Base-by-base conservation (phyloP, 1,284 basidiomycete genomes). In the Leccinum pseudoinsigne region DNA sequence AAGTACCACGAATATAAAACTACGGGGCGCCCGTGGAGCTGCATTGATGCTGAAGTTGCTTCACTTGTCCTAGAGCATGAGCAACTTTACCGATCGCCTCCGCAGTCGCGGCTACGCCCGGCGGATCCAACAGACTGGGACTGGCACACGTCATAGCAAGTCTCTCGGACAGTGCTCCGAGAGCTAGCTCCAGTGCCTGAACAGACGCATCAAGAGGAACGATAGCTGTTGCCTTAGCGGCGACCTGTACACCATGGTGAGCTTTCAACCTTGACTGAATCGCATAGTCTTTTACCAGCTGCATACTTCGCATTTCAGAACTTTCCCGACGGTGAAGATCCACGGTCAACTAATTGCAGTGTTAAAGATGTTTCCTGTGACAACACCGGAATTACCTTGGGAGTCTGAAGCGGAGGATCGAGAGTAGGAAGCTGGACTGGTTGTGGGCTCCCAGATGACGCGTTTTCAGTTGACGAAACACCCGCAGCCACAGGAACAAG, bases 1-100 rank as follows among this genome's bases (percentile, higher is more conserved):
- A 34, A 34, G 34, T 34, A 70, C 51, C 26, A 57, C 23, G 45
- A 47, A 54, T n/a, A 38, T 45, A 21, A 18, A 14, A 18, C 57
- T 23, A 34, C 59, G 69, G 55, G 38, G 66, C 62, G 42, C 55
- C 53, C 38, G 60, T 55, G 53, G 31, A 23, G 28, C 58, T 21
- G 26, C 57, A 59, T 56, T 72, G 77, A 73, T 76, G 74, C 64
- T 85, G 83, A 58, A 92, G 75, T 64, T 86, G 80, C 64, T 81
- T 84, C 59, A 90, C 82, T 62, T 87, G 81, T 7, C 76, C 75
- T 62, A 92, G 76, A 10, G 90, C 89, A 66, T 85, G 81, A 3
- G 85, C 81, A 12, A 89, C 85, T 71, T 86, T 89, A 55, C 78
- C 74, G 55, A 93, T 89, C 2, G 88, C 84, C 64, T 92, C 88